Evolutionary conservation across 768 basidiomycete species (phyloP).

Genomic region (Suillus ampliporus): DNA sequence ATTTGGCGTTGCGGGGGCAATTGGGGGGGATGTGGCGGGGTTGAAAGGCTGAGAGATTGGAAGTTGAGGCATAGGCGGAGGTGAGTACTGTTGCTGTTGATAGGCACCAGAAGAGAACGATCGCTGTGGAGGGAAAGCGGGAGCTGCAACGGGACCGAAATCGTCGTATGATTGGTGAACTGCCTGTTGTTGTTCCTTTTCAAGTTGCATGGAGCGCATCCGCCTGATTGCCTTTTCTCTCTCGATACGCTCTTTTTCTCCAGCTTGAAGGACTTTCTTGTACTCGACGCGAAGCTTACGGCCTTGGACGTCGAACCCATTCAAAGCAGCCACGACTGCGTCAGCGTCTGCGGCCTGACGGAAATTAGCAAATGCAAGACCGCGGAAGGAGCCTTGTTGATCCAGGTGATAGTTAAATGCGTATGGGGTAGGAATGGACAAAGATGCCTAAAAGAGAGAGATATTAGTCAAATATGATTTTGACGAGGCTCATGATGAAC

Average conservation of each 20-base stretch:
- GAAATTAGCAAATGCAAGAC: constrained; percentile 98
- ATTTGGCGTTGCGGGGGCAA: constrained; percentile 64
- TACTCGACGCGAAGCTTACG: constrained; percentile 98
- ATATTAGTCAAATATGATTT: constrained; percentile 10
- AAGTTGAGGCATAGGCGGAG: constrained; percentile 51
- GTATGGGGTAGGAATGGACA: constrained; percentile 95
- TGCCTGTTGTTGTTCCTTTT: constrained; percentile 71
- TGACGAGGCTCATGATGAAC: constrained; percentile 38
- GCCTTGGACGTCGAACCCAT: constrained; percentile 95
- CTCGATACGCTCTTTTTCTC: constrained; percentile 98
- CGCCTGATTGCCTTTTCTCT: constrained; percentile 97
- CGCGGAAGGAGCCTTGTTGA: constrained; percentile 94
- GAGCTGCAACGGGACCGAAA: constrained; percentile 61
- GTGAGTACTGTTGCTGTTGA: constrained; percentile 70
- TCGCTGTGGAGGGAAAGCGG: constrained; percentile 72
- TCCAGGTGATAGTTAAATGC: constrained; percentile 99
- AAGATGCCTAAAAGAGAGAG: constrained; percentile 64
- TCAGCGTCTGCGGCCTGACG: constrained; percentile 90
- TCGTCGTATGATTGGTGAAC: constrained; percentile 70
- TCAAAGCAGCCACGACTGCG: constrained; percentile 93
- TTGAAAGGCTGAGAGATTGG: constrained; percentile 48
- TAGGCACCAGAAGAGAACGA: constrained; percentile 73
- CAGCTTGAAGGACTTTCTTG: constrained; percentile 99
- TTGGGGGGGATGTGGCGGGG: constrained; percentile 55
- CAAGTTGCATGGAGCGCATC: constrained; percentile 96